Conservation (phyloP, 1,284 basidiomycete genomes). For the Ustilago bromivora region DNA sequence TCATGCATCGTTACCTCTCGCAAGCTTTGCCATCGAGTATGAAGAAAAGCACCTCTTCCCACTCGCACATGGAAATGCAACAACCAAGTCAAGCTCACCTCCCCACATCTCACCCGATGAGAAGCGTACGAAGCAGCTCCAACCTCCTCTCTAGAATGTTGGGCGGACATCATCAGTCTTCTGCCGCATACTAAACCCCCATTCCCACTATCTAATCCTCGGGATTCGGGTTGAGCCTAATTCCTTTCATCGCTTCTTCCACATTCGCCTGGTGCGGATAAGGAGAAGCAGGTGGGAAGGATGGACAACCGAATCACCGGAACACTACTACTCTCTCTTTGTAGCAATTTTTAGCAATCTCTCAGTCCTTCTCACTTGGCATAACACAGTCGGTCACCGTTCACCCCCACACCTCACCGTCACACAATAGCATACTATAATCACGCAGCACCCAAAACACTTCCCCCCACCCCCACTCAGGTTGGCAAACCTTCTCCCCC, state of each 20-base stretch:
- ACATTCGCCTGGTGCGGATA: constrained; percentile 35
- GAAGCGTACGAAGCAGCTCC: constrained; percentile 58
- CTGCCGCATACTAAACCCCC: constrained; percentile 40
- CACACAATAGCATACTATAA: constrained; percentile 10
- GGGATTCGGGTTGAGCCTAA: constrained; percentile 42
- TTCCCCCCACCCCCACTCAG: constrained; percentile 9
- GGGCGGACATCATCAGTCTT: constrained; percentile 50
- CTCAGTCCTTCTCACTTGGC: constrained; percentile 30
- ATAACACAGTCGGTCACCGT: constrained; percentile 16
- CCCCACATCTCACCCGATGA: constrained; percentile 46
- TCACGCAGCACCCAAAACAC: constrained; percentile 12
- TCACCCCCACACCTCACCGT: not conserved
- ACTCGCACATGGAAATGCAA: constrained; percentile 54
- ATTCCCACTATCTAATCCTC: constrained; percentile 29
- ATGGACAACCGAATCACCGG: constrained; percentile 52
- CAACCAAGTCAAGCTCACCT: constrained; percentile 51
- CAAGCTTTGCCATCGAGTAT: constrained; percentile 59
- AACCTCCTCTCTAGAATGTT: constrained; percentile 62
- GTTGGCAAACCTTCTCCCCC: constrained; percentile 22
- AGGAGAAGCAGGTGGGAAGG: not conserved
- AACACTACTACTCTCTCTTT: constrained; percentile 19
- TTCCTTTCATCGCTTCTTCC: constrained; percentile 12
- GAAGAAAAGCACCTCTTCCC: constrained; percentile 55
- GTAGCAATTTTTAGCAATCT: constrained; percentile 13
- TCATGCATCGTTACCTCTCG: constrained; percentile 61